Conservation (phyloP, 768 basidiomycete species). For the Calocera viscosa region DNA sequence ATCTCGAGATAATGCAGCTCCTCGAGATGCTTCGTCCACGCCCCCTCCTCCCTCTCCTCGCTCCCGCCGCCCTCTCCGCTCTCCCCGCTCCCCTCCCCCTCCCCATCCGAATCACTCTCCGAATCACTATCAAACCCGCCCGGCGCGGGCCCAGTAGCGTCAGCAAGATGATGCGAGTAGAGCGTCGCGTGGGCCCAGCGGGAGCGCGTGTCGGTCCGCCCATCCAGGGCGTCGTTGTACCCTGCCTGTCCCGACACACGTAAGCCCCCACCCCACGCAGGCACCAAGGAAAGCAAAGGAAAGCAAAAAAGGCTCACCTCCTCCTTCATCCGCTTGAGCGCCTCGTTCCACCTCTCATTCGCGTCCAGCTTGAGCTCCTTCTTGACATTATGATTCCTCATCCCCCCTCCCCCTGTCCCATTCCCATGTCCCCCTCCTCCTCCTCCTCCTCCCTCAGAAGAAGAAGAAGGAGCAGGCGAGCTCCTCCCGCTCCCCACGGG, state of each 20-base stretch:
- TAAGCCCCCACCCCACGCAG: neutral
- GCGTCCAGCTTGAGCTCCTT: constrained; percentile 18
- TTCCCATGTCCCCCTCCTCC: too few species aligned
- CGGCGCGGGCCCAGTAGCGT: neutral
- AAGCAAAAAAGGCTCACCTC: constrained; percentile 24
- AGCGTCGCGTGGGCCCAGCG: constrained; percentile 40
- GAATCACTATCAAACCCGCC: neutral
- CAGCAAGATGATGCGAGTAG: constrained; percentile 30
- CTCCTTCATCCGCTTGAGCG: constrained; percentile 28
- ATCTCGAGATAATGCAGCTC: constrained; percentile 55
- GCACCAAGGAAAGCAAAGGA: too few species aligned
- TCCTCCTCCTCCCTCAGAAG: too few species aligned
- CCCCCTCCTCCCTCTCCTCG: constrained; percentile 14
- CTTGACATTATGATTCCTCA: constrained; percentile 4
- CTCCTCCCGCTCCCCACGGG: neutral
- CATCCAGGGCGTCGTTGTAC: constrained; percentile 34
- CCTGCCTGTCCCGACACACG: constrained; percentile 18
- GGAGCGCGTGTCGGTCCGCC: constrained; percentile 34
- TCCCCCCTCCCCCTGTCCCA: neutral
- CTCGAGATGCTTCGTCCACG: constrained; percentile 36
- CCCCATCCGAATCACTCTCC: constrained; percentile 28
- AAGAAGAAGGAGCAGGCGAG: neutral
- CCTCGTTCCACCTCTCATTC: constrained; percentile 27
- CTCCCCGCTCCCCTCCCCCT: constrained; percentile 28
- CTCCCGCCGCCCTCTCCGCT: constrained; percentile 24